Evolutionary conservation across 2,329 filamentous ascomycete species (phyloP), one percentile per base, ranked within the genome.

Genomic region (Samsoniella hepiali): DNA sequence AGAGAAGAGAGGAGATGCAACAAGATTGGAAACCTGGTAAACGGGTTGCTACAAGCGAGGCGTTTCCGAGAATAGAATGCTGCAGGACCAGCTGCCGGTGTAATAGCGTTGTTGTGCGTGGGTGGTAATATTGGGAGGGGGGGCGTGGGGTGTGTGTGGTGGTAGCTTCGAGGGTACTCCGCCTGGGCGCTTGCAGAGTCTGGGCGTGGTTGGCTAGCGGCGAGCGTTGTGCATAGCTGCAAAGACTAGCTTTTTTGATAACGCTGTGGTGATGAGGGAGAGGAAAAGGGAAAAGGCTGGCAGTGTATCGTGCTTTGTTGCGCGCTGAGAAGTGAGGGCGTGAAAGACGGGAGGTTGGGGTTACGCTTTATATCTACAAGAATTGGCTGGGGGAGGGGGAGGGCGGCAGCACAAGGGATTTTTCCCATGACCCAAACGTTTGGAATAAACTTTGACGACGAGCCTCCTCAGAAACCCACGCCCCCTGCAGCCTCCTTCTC

Each of bases 61-160:
- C n/a, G 56, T 31, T 56, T 62, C 59, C 59, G n/a, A 62, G 59
- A 62, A 62, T 62, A 62, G 59, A 62, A n/a, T 7, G 22, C 56
- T 58, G 56, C 56, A 49, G 45, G 38, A 40, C 38, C 38, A 40
- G 45, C 45, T 27, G 45, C 47, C 22, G 49, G 36, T 51, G 45
- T 51, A 42, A 58, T 51, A 51, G 47, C 34, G 45, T 60, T 22
- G 45, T 22, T 8, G 44, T 22, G 57, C 22, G 22, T 22, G 22
- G 22, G 22, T 22, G 22, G 22, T 60, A 51, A 45, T 57, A 57
- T 57, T 57, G 54, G 45, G 38, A 27, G 11, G 34, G 51, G 29
- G 7, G 56, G 32, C 2, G 42, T 42, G 40, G n/a, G n/a, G 51
- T 54, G 53, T 9, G 13, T 42, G 27, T 42, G 27, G n/a, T 9